Base-by-base conservation (phyloP, 176 grass and related monocot genomes). In the Oryza glaberrima region DNA sequence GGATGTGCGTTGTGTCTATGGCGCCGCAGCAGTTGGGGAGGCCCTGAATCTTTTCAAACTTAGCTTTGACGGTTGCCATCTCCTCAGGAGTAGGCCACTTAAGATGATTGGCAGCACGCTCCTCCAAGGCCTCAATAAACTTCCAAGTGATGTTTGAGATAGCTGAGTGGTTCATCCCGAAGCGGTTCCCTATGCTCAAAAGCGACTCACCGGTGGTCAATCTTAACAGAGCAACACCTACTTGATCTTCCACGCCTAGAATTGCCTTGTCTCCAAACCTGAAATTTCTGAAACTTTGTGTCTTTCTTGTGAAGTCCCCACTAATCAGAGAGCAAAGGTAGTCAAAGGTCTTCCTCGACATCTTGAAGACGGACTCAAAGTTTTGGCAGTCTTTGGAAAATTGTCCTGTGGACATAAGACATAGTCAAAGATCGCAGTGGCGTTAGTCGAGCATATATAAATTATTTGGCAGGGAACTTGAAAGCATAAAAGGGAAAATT, bases 81-180 rank as follows among this genome's bases (percentile, higher is more conserved):
- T 97, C 94, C 40, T 97, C 86, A 70, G 85, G 16, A 15, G 54
- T 80, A 9, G 94, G 94, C 94, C 94, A 97, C 47, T 73, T 97
- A 34, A 97, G 87, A 85, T 97, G 94, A 75, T 54, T 20, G 67
- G 85, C 73, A 0, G 80, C 90, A 0, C 75, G 82, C 74, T 86
- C 88, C 88, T 97, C 94, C 94, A 97, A 89, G 32, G 92, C 89
- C 83, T 97, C 94, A 11, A 97, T 91, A 49, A 97, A 97, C 47
- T 90, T 86, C 94, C 94, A 97, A 23, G 94, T 97, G 77, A 97
- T 93, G 88, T 94, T 91, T 16, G 94, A 92, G 75, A 97, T 93
- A 43, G 92, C 93, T 15, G 94, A 97, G 77, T 97, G 94, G 76
- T 92, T 97, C 90, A 94, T 88, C 17, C 92, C 90, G 36, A 97